phyloP scores from a whole-genome alignment of 1,139 yeast species.

The Taphrina confusa region DNA sequence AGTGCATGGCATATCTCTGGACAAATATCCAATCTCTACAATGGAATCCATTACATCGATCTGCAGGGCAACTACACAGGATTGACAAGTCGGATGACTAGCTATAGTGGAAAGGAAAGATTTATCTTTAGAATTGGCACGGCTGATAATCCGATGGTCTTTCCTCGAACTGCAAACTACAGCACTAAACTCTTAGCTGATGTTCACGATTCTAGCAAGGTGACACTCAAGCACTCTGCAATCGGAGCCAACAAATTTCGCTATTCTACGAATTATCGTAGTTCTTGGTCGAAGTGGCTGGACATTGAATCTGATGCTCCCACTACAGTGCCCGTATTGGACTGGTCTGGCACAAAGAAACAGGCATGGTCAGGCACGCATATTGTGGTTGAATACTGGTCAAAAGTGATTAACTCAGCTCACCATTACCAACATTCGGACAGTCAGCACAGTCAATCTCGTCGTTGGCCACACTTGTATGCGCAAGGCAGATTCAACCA shows the following conservation, averaged over 20 bases:
- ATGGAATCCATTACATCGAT: constrained; percentile 18
- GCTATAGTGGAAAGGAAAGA: constrained; percentile 8
- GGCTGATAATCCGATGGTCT: constrained; percentile 33
- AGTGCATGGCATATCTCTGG: constrained; percentile 17
- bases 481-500: constrained; percentile 31
- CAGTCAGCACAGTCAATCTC: neutral
- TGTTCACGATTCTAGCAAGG: neutral
- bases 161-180: constrained; percentile 25
- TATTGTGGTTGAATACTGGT: constrained; percentile 34
- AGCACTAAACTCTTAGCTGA: constrained; percentile 2
- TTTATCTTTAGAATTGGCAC: constrained; percentile 30
- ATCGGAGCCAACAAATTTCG: constrained; percentile 34
- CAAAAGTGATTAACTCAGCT: constrained; percentile 21
- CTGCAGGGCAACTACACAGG: constrained; percentile 12
- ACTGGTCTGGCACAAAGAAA: constrained; percentile 33
- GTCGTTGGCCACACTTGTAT: constrained; percentile 34
- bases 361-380: constrained; percentile 34
- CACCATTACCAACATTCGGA: constrained; percentile 35
- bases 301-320: constrained; percentile 1
- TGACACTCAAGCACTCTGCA: constrained; percentile 32
- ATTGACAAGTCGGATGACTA: neutral
- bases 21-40: neutral
- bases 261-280: constrained; percentile 24
- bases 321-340: constrained; percentile 3
- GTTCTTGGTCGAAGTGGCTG: constrained; percentile 33